Conservation (phyloP, 768 basidiomycete genomes). For the Butyriboletus loyo region DNA sequence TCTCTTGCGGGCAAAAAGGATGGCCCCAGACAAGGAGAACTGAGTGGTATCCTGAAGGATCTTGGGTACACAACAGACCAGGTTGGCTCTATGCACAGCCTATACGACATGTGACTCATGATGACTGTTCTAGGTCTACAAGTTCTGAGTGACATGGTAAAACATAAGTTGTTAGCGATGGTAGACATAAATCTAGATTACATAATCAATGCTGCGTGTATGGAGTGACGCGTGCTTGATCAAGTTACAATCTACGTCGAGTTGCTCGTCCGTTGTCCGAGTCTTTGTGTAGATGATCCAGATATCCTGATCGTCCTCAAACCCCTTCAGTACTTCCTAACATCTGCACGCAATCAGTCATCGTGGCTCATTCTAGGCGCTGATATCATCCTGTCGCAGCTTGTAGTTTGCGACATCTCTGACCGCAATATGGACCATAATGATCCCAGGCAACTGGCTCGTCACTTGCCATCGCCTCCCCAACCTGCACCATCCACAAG, state of each 20-base stretch:
- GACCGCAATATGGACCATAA: constrained; percentile 44
- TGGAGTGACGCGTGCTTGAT: constrained; percentile 28
- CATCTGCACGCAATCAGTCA: constrained; percentile 1
- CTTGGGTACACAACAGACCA: constrained; percentile 84
- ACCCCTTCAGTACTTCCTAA: background rate
- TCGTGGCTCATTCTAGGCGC: background rate
- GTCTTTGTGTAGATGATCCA: constrained; percentile 11
- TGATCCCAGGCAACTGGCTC: constrained; percentile 39
- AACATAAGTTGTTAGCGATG: too few relatives aligned
- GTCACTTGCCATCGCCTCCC: constrained; percentile 35
- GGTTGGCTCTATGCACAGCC: constrained; percentile 39
- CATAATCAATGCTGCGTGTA: constrained; percentile 20
- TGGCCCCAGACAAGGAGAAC: constrained; percentile 79
- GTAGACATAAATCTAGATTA: constrained; percentile 23
- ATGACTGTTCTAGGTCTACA: constrained; percentile 35
- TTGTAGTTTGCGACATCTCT: constrained; percentile 2
- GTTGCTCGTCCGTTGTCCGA: background rate
- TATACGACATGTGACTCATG: background rate
- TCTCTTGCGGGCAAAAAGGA: constrained; percentile 87
- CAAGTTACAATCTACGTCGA: constrained; percentile 16
- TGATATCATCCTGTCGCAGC: constrained; percentile 7
- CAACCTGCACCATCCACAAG: constrained; percentile 41
- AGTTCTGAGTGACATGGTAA: constrained; percentile 31
- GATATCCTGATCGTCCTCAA: constrained; percentile 17
- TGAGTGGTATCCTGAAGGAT: constrained; percentile 83